Base-by-base conservation (phyloP, 2,329 filamentous ascomycete species). In the Monascus ruber region DNA sequence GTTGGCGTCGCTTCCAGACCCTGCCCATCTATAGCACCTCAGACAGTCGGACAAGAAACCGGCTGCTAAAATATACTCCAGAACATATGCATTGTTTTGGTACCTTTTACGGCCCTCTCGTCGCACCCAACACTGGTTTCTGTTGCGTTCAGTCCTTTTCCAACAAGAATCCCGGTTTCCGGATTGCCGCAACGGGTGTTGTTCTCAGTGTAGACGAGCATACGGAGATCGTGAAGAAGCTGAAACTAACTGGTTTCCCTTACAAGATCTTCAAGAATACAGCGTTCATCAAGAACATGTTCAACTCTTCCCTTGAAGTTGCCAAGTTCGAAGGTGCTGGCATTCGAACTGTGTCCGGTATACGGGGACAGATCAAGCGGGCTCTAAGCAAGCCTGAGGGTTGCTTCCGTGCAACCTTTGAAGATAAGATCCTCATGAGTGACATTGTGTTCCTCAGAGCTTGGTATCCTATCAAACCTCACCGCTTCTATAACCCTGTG, bases 211-310 rank as follows among this genome's bases (percentile, higher is more conserved):
- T 98, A 17, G 91, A 98, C 59, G 88, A 96, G 65, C 85, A 83
- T 32, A 88, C 85, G 3, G 91, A 98, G 60, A 96, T 98, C 48
- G 91, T 98, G 63, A 98, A 98, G 76, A 98, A 98, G 72, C 80
- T 98, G 57, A 98, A 98, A 65, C 76, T 98, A 36, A 95, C 87
- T 0, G 91, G 91, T 43, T 74, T 78, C 35, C 88, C 91, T 1
- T 93, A 91, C 74, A 96, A 96, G 69, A 93, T 96, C 64, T 96
- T 93, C 77, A 94, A 94, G 66, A 98, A 98, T 69, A 98, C 91
- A 0, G 88, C 91, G 31, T 98, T 98, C 60, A 87, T 98, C 68
- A 93, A 91, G 63, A 86, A 94, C 66, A 98, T 98, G 91, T 98
- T 98, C 73, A 87, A 78, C 58, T 81, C 83, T 1, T 74, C 86